Evolutionary conservation across 371 early-diverging fungal genomes (phyloP), one percentile per base, ranked within the genome.

Genomic region (Lichtheimia ornata): DNA sequence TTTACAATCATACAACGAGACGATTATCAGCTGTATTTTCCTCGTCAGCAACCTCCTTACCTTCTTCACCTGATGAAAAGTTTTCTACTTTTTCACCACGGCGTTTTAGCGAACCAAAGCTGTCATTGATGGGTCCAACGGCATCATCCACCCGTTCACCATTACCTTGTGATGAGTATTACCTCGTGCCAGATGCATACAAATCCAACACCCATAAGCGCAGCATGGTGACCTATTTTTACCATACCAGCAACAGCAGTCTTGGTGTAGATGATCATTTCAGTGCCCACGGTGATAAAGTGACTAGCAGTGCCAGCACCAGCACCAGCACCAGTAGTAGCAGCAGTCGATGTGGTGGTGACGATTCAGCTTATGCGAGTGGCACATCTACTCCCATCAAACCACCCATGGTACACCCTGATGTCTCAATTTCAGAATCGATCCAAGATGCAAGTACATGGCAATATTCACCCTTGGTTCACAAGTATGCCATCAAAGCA

Each of bases 281-380:
- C 17, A 11, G 5, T 18, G 47, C 20, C 12, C 42, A 56, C 15
- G 28, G 42, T 20, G 57, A 56, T 9, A 42, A 22, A 14, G 42
- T 1, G 11, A 43, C 43, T 12, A 53, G 53, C 35, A 28, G 53
- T 9, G 11, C 35, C 35, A 35, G 35, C 6, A 35, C 35, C 14
- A 41, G 54, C 15, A 54, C 3, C 20, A 35, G 18, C 41, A 54
- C 42, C 14, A 41, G 22, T 2, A 22, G 22, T 2, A 22, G 22
- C 22, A 22, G 43, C 22, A 25, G 20, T 20, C 9, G 43, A n/a
- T 41, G 56, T 15, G 42, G 42, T 24, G 22, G 57, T 15, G 54
- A 54, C 17, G 57, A 56, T 45, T 56, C 57, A 5, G 57, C 57
- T 20, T 56, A 56, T 27, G 57, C 57, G 15, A 56, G 57, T 25